Conservation (phyloP, 495 filamentous ascomycete species). For the Penicillium mononematosum region DNA sequence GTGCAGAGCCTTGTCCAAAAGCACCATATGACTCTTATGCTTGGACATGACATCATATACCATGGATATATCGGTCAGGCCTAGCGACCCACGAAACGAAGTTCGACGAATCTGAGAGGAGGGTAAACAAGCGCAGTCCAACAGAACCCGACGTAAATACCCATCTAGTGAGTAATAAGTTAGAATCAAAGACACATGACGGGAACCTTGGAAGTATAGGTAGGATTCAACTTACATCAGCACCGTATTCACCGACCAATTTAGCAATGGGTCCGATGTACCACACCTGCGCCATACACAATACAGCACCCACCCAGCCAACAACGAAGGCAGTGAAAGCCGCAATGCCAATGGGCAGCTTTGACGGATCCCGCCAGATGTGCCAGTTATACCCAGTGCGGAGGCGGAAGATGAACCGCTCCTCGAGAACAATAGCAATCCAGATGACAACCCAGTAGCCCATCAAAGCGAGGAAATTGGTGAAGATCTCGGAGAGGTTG, state of each 20-base stretch:
- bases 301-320: conserved; percentile 66
- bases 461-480: conserved; percentile 72
- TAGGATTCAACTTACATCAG: conserved; percentile 46
- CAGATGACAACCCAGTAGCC: conserved; percentile 71
- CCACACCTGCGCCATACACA: conserved; percentile 72
- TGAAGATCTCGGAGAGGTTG: conserved; percentile 62
- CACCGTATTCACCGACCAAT: conserved; percentile 57
- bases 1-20: neutral
- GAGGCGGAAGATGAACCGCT: conserved; percentile 62
- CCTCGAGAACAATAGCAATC: conserved; percentile 61
- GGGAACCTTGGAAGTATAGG: neutral
- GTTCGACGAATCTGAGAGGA: conserved; percentile 50
- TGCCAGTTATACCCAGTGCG: conserved; percentile 57
- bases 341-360: conserved; percentile 62
- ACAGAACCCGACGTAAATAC: conserved; percentile 50
- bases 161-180: conserved; percentile 37
- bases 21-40: neutral
- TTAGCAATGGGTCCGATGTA: conserved; percentile 63
- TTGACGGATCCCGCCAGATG: conserved; percentile 56
- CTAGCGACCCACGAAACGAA: conserved; percentile 45
- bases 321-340: conserved; percentile 62
- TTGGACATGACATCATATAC: neutral
- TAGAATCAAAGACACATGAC: conserved; percentile 5
- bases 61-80: neutral
- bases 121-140: conserved; percentile 51